Evolutionary conservation across 2,329 filamentous ascomycete genomes (phyloP), one percentile per base, ranked within the genome.

Genomic region (Aurifilum marmelostoma): DNA sequence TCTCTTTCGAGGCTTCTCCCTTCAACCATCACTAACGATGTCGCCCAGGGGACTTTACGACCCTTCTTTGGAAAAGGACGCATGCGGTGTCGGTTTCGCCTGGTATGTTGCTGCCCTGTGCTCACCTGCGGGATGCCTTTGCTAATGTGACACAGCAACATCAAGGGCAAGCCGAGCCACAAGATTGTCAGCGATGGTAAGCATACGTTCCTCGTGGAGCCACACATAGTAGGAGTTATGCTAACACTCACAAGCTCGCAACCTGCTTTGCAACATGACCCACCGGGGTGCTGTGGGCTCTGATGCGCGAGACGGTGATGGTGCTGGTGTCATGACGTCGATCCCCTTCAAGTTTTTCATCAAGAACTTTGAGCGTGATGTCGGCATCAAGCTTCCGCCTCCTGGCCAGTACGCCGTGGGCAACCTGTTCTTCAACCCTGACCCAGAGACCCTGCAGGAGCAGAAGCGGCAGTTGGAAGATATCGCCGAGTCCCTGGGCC

Each of bases 211-310:
- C 4, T 62, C 24, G 34, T 21, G 56, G 39, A 34, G 29, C 58
- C 18, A 43, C 6, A 29, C 18, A 7, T 58, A 9, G 37, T 5
- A 63, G 9, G 3, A n/a, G 0, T 24, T 11, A n/a, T 61, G 32
- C 69, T 74, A 63, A 74, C 67, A 3, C 1, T 21, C 62, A 16
- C 50, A 73, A 96, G 93, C 94, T 74, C 92, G 93, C 74, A 97
- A 94, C 82, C 87, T 99, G 72, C 90, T 99, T 73, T 99, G 96
- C 87, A 98, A 99, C 88, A 99, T 99, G 96, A 98, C 96, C 86
- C 96, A 99, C 86, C 92, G 96, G 80, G 96, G 96, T 86, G 96
- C 96, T 73, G 95, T 98, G 76, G 96, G 96, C 75, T 98, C 96
- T 71, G 96, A 99, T 85, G 94, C 94, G 78, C 92, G 96, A 85